phyloP scores from a whole-genome alignment of 1,284 basidiomycete genomes.

The Ustilago bromivora region DNA sequence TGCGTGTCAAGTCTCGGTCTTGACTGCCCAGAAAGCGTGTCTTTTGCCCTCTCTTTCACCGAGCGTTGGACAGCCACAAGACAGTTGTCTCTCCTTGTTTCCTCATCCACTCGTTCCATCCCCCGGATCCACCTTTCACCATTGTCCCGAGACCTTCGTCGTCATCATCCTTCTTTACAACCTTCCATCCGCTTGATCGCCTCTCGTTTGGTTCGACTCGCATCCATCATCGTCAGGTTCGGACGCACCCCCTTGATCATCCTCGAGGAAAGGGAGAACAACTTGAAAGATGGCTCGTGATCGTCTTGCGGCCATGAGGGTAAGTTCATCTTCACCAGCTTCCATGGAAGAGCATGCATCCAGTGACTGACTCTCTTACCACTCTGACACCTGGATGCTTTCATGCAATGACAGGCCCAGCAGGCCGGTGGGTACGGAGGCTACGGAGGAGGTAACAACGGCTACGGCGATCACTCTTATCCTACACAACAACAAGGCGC shows the following conservation, averaged over 20 bases:
- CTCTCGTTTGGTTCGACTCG: background rate
- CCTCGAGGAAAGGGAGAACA: background rate
- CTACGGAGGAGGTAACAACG: conserved; percentile 64
- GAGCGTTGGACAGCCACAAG: too few relatives aligned
- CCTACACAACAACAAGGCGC: conserved; percentile 60
- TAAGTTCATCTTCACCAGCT: conserved; percentile 18
- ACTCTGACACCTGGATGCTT: background rate
- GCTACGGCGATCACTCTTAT: conserved; percentile 68
- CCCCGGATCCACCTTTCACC: background rate
- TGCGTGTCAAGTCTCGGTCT: conserved; percentile 4
- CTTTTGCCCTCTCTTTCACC: background rate
- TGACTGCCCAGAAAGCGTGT: conserved; percentile 9
- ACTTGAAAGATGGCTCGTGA: conserved; percentile 49
- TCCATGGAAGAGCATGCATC: background rate
- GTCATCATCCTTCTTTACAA: background rate
- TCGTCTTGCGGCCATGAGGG: conserved; percentile 60
- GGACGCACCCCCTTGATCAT: background rate
- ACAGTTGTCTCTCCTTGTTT: background rate
- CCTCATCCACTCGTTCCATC: background rate
- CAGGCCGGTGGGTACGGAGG: conserved; percentile 66
- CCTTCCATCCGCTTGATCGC: conserved; percentile 2
- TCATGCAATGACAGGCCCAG: conserved; percentile 36
- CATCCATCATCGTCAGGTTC: background rate
- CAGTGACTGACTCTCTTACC: conserved; percentile 8
- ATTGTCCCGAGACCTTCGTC: background rate